Conservation (phyloP, 176 grass and related monocot genomes). For the Oryza australiensis region DNA sequence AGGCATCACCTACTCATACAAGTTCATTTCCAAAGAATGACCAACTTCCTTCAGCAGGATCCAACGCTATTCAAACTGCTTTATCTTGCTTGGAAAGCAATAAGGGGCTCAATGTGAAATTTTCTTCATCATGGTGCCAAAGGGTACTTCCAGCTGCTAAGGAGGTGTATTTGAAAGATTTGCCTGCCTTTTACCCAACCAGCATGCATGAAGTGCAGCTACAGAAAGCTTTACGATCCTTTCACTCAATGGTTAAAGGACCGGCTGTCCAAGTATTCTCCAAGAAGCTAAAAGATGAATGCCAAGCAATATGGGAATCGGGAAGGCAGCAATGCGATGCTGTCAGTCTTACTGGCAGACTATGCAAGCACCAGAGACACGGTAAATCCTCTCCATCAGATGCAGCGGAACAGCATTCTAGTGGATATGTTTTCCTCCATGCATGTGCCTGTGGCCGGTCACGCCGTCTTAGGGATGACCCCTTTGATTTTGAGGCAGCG, state of each 20-base stretch:
- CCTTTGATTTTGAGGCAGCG: slow-evolving; percentile 81
- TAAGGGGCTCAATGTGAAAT: slow-evolving; percentile 72
- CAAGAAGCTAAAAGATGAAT: slow-evolving; percentile 86
- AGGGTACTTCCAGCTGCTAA: slow-evolving; percentile 78
- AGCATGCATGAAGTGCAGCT: slow-evolving; percentile 69
- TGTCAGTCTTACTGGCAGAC: slow-evolving; percentile 80
- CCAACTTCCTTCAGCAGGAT: slow-evolving; percentile 42
- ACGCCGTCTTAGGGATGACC: slow-evolving; percentile 75
- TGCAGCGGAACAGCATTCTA: slow-evolving; percentile 61
- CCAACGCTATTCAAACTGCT: slow-evolving; percentile 48
- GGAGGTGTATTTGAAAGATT: slow-evolving; percentile 74
- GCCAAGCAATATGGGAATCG: slow-evolving; percentile 81
- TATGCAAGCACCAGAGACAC: slow-evolving; percentile 81
- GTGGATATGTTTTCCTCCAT: slow-evolving; percentile 84
- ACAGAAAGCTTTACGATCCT: slow-evolving; percentile 69
- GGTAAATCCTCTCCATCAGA: slow-evolving; percentile 34
- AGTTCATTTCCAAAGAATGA: slow-evolving; percentile 34
- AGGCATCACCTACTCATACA: slow-evolving; percentile 10
- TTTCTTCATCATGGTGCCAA: slow-evolving; percentile 95
- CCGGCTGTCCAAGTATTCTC: slow-evolving; percentile 64
- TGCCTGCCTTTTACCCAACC: slow-evolving; percentile 82
- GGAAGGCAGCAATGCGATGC: slow-evolving; percentile 93
- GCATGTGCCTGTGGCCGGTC: slow-evolving; percentile 95
- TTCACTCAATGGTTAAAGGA: slow-evolving; percentile 84
- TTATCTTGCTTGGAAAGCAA: slow-evolving; percentile 77